Evolutionary conservation across 2,329 filamentous ascomycete species (phyloP).

Genomic region (Tolypocladium sp.): DNA sequence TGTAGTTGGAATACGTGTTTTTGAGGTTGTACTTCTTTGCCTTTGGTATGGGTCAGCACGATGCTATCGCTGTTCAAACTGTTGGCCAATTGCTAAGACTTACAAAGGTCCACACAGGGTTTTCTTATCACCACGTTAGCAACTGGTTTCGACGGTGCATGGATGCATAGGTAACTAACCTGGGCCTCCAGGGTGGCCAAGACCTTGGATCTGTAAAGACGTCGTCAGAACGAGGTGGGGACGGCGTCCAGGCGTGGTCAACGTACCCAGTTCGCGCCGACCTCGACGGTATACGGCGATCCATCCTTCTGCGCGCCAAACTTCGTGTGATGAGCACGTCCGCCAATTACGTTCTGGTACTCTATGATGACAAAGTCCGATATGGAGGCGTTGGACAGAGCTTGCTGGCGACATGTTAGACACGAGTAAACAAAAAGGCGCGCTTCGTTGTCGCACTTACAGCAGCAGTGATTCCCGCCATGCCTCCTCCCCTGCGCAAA

Average conservation of each 20-base stretch:
- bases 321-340: slow-evolving; percentile 46
- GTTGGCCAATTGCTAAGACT: neutral
- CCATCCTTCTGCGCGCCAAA: slow-evolving; percentile 45
- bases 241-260: slow-evolving; percentile 5
- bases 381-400: slow-evolving; percentile 50
- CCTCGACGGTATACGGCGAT: slow-evolving; percentile 47
- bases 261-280: slow-evolving; percentile 57
- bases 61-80: neutral
- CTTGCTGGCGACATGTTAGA: slow-evolving; percentile 27
- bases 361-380: slow-evolving; percentile 58
- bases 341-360: slow-evolving; percentile 52
- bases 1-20: slow-evolving; percentile 50
- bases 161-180: slow-evolving; percentile 5
- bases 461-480: slow-evolving; percentile 54
- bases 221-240: slow-evolving; percentile 5
- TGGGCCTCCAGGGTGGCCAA: slow-evolving; percentile 13
- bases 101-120: slow-evolving; percentile 52
- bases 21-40: slow-evolving; percentile 48
- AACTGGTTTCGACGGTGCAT: too few species aligned
- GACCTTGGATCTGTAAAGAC: slow-evolving; percentile 14
- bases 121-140: slow-evolving; percentile 25
- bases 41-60: slow-evolving; percentile 2
- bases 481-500: slow-evolving; percentile 39
- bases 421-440: too few species aligned
- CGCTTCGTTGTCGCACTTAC: slow-evolving; percentile 3